A percentile compares a stretch with the other conserved stretches of the same genome.
Evolutionary conservation across 805 yeast genomes (phyloP).

Genomic region (Kodamaea kaohsiungensis): DNA sequence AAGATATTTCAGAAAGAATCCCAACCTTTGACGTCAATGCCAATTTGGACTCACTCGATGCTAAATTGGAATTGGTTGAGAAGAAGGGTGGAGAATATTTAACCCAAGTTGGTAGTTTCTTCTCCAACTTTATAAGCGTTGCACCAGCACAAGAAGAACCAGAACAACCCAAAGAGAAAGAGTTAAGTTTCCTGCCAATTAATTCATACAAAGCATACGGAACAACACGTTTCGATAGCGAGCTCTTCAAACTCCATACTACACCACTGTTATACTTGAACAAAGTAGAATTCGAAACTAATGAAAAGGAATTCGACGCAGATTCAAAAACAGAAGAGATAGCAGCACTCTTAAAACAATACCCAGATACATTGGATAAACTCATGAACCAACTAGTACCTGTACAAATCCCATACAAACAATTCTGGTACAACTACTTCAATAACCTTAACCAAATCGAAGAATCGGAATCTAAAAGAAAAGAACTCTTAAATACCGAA

Average conservation of each 20-base stretch:
- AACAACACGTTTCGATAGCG: conserved; percentile 39
- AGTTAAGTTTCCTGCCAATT: conserved; percentile 23
- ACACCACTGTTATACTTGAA: conserved; percentile 23
- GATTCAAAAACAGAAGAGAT: conserved; percentile 54
- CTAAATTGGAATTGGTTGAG: conserved; percentile 70
- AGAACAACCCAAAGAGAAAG: conserved; percentile 13
- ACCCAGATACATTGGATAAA: conserved; percentile 49
- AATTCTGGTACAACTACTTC: conserved; percentile 79
- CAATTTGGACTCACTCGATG: conserved; percentile 60
- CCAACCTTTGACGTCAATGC: conserved; percentile 5
- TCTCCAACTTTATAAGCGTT: conserved; percentile 40
- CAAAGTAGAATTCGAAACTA: neutral
- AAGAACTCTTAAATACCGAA: conserved; percentile 52
- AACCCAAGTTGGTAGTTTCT: conserved; percentile 52
- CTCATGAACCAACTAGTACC: conserved; percentile 72
- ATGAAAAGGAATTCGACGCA: conserved; percentile 36
- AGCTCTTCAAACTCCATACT: conserved; percentile 42
- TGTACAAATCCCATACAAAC: conserved; percentile 51
- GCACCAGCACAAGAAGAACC: conserved; percentile 16
- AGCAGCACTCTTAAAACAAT: conserved; percentile 44
- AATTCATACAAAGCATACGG: conserved; percentile 29
- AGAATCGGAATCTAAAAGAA: conserved; percentile 65
- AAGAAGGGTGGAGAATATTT: conserved; percentile 63
- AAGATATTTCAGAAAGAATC: conserved; percentile 1
- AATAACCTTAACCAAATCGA: conserved; percentile 52